Base-by-base conservation (phyloP, 2,329 filamentous ascomycete genomes). In the Ramularia endophylla region DNA sequence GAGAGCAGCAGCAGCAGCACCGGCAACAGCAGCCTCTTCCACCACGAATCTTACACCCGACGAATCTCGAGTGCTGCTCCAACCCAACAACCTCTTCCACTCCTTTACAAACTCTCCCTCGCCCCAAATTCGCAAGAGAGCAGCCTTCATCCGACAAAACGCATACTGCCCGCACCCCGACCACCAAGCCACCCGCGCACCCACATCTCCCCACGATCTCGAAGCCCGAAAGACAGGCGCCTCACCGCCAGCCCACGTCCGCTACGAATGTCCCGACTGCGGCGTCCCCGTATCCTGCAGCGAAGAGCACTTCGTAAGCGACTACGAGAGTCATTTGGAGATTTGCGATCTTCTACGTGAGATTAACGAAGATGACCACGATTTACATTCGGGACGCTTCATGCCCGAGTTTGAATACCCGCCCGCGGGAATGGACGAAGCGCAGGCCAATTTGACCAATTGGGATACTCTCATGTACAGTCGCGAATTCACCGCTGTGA, bases 381-480 rank as follows among this genome's bases (percentile, higher is more conserved):
- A 98, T 63, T 68, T 98, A 52, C 76, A 85, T 37, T 95, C 87
- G 13, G 92, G 92, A 3, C 78, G 92, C 19, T 84, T 87, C 64
- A 98, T 98, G 65, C 83, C 85, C 11, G 94, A 98, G 64, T 97
- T 94, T 59, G 81, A 89, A 47, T 94, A 95, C 60, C 88, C 92
- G 0, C 86, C 84, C 11, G 75, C 82, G 40, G 89, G 95, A 68
- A 81, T 95, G 62, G 89, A 95, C 51, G 90, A 95, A 63, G 86
- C 88, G 25, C 75, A 92, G 52, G 80, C 95, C 52, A 98, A 98
- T 66, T 89, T 98, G 85, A 94, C 85, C 31, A 98, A 94, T 64
- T 98, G 92, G 92, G 92, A 98, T 65, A 97, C 92, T 0, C 87
- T 94, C 55, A 72, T 98, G 59, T 98, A 95, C 62, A 94, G 88